Evolutionary conservation across 495 filamentous ascomycete genomes (phyloP), one percentile per base, ranked within the genome.

Genomic region (Alectoria sarmentosa): DNA sequence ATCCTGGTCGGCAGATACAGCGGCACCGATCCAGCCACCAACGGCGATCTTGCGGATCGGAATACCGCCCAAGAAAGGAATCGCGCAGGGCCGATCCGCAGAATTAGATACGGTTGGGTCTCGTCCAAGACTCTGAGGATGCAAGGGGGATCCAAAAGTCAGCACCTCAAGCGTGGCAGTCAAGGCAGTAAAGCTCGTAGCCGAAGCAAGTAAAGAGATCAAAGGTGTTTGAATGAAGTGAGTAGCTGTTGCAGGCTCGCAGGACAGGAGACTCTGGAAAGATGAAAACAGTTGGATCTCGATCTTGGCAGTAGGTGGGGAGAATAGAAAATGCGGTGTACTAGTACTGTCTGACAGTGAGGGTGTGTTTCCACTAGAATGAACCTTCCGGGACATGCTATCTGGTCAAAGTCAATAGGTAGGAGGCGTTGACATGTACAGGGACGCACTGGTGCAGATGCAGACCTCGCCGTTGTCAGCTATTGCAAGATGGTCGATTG

Each of bases 121-220:
- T 42, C 63, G 65, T 60, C 52, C 65, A 34, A 52, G 46, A 6
- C 55, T 56, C 38, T 57, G 26, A 49, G 74, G 68, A 69, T 83
- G 84, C 39, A 85, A 76, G 42, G 76, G 74, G 64, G 88, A 85
- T 21, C 84, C 85, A 80, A 85, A 88, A 6, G 80, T 86, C 64
- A 76, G 81, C 32, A 88, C 82, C 15, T 74, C 65, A 15, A 80
- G 78, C n/a, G 70, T 72, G 8, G 73, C 58, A 8, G 77, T 76
- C 58, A 87, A 75, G 57, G 81, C 76, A 21, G 73, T 76, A 70
- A 87, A 87, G 15, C 78, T 74, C 23, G 80, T 80, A 48, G 77
- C 74, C 62, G 76, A 80, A 48, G 83, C 76, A 34, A 77, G 68
- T 1, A 88, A 66, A 55, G 86, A 80, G n/a, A 66, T 61, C 42